Evolutionary conservation across 2,329 filamentous ascomycete genomes (phyloP).

Genomic region (Beauveria sp.): DNA sequence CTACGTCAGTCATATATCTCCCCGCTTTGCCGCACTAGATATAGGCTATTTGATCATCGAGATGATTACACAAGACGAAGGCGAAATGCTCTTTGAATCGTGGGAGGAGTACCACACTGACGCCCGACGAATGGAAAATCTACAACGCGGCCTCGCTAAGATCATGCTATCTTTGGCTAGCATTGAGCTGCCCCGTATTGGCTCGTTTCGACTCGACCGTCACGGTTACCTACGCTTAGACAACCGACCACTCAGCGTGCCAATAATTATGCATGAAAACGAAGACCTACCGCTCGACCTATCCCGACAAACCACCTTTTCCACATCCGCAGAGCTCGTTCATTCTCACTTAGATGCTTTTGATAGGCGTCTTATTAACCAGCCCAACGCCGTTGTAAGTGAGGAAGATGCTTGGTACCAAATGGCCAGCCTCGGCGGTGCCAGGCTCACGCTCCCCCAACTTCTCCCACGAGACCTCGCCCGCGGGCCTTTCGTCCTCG

Average conservation of each 20-base stretch:
- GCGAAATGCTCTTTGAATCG: slow-evolving; percentile 15
- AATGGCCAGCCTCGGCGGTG: slow-evolving; percentile 20
- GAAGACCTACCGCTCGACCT: neutral
- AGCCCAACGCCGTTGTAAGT: slow-evolving; percentile 8
- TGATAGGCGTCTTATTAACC: neutral
- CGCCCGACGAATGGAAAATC: neutral
- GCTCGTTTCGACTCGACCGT: slow-evolving; percentile 20
- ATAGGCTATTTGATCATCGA: slow-evolving; percentile 1
- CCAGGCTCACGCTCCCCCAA: slow-evolving; percentile 16
- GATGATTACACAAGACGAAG: neutral
- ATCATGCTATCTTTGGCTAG: slow-evolving; percentile 22
- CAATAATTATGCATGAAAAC: slow-evolving; percentile 20
- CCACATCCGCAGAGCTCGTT: neutral
- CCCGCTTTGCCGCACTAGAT: neutral
- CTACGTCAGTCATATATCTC: neutral
- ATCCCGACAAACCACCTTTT: neutral
- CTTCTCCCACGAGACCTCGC: slow-evolving; percentile 9
- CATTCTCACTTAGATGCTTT: neutral
- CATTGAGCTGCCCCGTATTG: slow-evolving; percentile 22
- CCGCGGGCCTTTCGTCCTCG: slow-evolving; percentile 25
- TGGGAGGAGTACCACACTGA: slow-evolving; percentile 13
- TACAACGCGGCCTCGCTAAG: slow-evolving; percentile 17
- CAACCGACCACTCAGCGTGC: slow-evolving; percentile 28
- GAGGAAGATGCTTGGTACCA: slow-evolving; percentile 13
- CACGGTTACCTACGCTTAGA: slow-evolving; percentile 21